Conservation (phyloP, 371 early-diverging fungal species). For the Circinella umbellata region DNA sequence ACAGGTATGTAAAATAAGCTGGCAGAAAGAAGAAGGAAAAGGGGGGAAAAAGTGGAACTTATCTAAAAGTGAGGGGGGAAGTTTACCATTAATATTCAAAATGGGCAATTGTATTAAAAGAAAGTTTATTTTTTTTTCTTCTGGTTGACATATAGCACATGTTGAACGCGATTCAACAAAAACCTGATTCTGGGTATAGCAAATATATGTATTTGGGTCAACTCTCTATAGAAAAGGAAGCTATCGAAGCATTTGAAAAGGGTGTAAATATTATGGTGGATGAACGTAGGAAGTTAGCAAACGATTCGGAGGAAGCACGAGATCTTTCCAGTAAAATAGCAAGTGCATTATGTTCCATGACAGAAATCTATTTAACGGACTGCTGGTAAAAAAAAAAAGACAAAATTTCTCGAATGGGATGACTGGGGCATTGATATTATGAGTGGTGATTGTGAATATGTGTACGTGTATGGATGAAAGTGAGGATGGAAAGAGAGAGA, state of each 20-base stretch:
- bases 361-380: constrained; percentile 96
- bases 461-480: no score
- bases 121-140: no score
- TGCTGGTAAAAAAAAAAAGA: constrained; percentile 70
- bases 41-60: background rate
- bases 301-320: constrained; percentile 48
- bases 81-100: no score
- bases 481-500: no score
- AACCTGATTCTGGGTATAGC: constrained; percentile 72
- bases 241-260: constrained; percentile 77
- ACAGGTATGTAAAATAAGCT: constrained; percentile 49
- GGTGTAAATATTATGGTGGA: constrained; percentile 78
- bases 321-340: constrained; percentile 71
- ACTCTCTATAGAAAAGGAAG: constrained; percentile 77
- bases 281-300: constrained; percentile 27
- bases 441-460: background rate
- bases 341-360: constrained; percentile 89
- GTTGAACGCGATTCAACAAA: constrained; percentile 66
- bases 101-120: no score
- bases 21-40: background rate
- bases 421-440: no score
- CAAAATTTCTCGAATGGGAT: background rate
- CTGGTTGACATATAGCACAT: constrained; percentile 57
- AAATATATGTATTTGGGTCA: constrained; percentile 94
- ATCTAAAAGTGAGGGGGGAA: no score